Evolutionary conservation across 371 early-diverging fungal species (phyloP), one percentile per base, ranked within the genome.

Genomic region (Mucor ambiguus): DNA sequence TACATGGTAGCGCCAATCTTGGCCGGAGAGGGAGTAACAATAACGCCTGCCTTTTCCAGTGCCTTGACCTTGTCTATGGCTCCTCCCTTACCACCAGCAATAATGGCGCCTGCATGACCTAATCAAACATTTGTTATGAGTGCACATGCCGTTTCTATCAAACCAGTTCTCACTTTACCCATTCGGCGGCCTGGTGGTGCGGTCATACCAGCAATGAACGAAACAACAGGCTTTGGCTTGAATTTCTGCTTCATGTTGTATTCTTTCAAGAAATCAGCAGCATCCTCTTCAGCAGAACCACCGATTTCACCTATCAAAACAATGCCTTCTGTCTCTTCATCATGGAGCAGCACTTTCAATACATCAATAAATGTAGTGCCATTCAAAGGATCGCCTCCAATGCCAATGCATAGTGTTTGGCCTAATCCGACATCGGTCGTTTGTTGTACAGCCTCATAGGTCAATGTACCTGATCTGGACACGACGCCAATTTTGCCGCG

Each of bases 1-100:
- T 49, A 49, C 49, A 49, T 49, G 49, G 49, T 49, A 14, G 20
- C 49, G 26, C 49, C 32, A 55, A 55, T 55, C 55, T 55, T 32
- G 29, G 32, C 32, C 4, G 55, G 32, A 55, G 32, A 55, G 4
- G 32, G 32, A 55, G 32, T 30, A 9, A 32, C 28, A 14, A 55
- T 5, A 55, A 32, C 55, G n/a, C 32, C 55, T 16, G 55, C 29
- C 8, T n/a, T 55, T 20, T 55, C 55, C 4, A 55, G 32, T 16
- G 55, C 32, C 28, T 55, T 55, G 26, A 49, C 49, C 24, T 49
- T 49, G 12, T 49, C 49, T 5, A 20, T 26, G 10, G 26, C 49
- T 8, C 49, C 49, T 49, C 26, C 49, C 24, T 49, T 49, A 26
- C 49, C 26, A 26, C 49, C 26, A 49, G 49, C 22, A 11, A 49